Base-by-base conservation (phyloP, 371 early-diverging fungal species). In the Gilbertella persicaria region DNA sequence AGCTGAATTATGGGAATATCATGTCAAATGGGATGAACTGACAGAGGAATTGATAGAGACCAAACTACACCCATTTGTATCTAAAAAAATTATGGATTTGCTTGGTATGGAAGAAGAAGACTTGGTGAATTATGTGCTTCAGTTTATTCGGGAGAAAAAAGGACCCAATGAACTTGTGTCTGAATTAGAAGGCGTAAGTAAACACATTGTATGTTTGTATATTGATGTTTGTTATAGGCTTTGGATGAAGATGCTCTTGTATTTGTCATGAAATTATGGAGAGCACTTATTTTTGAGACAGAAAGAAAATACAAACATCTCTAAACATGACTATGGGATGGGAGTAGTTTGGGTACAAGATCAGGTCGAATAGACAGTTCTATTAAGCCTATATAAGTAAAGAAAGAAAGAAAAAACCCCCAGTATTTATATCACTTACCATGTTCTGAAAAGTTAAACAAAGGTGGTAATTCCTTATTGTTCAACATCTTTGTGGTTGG, bases 241-340 rank as follows among this genome's bases (percentile, higher is more conserved):
- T 64, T 93, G 54, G 94, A 90, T 62, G 88, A 89, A 28, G 94
- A 91, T 55, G 89, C 92, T 2, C 78, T 83, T 30, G 78, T 85
- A 25, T 86, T 94, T 73, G 92, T 91, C 9, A 82, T 86, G 81
- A 90, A 85, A 60, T 66, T 92, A 17, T 94, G 93, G 93, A 77
- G 92, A 52, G 86, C 87, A 75, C 69, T 94, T 23, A 89, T 94
- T 26, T 92, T 83, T 61, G 94, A 94, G 59, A 89, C 91, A 2
- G 94, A 94, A 65, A 74, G 87, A 54, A 74, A 66, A 40, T 55
- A 43, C 19, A 53, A 40, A 38, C 63, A 60, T 45, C 54, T 66
- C 45, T 69, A 62, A 46, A 13, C 30, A 17, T 44, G 44, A 44
- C 14, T 44, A 26, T 21, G 19, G 24, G 23, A 23, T 28, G 89